Evolutionary conservation across 805 yeast genomes (phyloP).

Genomic region (Candida boidinii): DNA sequence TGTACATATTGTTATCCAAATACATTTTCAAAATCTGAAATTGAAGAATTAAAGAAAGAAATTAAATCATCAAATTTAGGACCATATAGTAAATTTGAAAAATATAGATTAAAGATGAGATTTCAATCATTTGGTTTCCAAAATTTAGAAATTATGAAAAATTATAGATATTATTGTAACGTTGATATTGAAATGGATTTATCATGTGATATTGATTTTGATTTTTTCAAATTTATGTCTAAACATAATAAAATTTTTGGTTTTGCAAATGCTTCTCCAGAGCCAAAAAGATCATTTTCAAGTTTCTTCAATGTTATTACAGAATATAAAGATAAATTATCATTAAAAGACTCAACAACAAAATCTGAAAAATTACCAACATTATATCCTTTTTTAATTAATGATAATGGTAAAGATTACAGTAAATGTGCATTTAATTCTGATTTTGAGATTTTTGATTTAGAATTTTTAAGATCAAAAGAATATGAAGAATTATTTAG

Average conservation of each 20-base stretch:
- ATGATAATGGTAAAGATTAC: constrained; percentile 24
- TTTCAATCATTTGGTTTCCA: constrained; percentile 44
- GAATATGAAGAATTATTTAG: constrained; percentile 38
- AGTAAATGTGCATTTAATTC: constrained; percentile 54
- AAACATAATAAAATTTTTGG: constrained; percentile 36
- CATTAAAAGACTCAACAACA: constrained; percentile 32
- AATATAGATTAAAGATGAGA: constrained; percentile 41
- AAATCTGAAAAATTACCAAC: constrained; percentile 15
- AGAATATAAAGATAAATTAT: constrained; percentile 29
- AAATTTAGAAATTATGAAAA: constrained; percentile 30
- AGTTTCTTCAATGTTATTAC: constrained; percentile 34
- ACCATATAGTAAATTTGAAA: constrained; percentile 27
- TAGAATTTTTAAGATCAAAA: constrained; percentile 39
- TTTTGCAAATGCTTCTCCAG: constrained; percentile 25
- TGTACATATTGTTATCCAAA: no score
- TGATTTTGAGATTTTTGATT: constrained; percentile 46
- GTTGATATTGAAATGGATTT: constrained; percentile 49
- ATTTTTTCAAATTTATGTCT: constrained; percentile 37
- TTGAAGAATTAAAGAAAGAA: constrained; percentile 35
- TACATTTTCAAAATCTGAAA: no score
- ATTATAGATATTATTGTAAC: constrained; percentile 48
- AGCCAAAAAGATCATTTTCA: constrained; percentile 10
- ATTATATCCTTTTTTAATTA: constrained; percentile 33
- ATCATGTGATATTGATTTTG: constrained; percentile 46
- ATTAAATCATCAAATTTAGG: constrained; percentile 17